Base-by-base conservation (phyloP, 2,329 filamentous ascomycete genomes). In the Rachicladosporium sp. region DNA sequence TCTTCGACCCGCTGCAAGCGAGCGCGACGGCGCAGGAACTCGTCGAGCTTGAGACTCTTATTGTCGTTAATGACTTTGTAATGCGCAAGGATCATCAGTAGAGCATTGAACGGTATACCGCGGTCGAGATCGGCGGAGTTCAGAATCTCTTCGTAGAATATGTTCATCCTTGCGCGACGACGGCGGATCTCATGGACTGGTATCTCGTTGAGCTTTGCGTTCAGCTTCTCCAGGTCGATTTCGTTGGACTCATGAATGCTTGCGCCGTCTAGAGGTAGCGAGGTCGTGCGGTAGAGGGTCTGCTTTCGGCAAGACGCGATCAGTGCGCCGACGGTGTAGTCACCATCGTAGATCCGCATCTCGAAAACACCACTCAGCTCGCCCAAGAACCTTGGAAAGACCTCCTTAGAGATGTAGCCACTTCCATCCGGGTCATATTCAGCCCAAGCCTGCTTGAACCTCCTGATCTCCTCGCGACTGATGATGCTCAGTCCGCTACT, bases 1-100 rank as follows among this genome's bases (percentile, higher is more conserved):
- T 98, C 91, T 52, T 98, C 86, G 1, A 98, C 89, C 45, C 89
- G 82, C 59, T 96, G 89, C 35, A 98, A 70, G 38, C 89, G 78
- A 29, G 88, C 86, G 45, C 89, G 80, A 30, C 93, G 85, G 42
- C 89, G 81, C 41, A 98, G 64, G 60, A 94, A 98, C 57, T 98
- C 91, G 54, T 98, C 91, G 2, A 98, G 73, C 45, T 85, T 86
- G 55, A 98, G 67, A 61, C 87, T 94, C 70, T 95, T 95, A 67
- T 82, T 95, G 62, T 98, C 91, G 50, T 81, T 94, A 59, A 98
- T 98, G 55, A 98, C 87, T 55, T 96, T 98, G 70, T 96, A 93
- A 62, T 98, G 91, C 29, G 93, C 89, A 42, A 98, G 70, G 44
- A 93, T 93, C 82, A 98, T 91, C 37, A 98, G 70, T 13, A 95